Conservation (phyloP, 805 yeast species). For the Dipodascopsis tothii region DNA sequence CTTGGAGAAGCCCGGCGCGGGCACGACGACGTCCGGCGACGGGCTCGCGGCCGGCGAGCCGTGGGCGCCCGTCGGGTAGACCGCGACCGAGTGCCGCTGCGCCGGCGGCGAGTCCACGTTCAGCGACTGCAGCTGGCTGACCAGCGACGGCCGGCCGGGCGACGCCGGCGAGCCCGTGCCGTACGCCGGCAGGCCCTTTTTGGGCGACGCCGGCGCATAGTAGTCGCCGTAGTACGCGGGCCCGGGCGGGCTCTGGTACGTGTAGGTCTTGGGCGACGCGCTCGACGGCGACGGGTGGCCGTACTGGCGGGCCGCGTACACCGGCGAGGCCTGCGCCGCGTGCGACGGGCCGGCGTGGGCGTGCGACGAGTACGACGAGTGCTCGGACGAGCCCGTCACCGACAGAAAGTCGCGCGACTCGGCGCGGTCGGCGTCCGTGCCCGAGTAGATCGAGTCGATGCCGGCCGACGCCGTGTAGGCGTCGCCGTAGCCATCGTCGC, state of each 20-base stretch:
- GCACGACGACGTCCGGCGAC: neutral
- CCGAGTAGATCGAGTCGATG: neutral
- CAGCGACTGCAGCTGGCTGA: conserved; percentile 17
- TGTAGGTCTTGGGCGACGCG: no score
- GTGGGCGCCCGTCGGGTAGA: neutral
- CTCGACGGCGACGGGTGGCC: no score
- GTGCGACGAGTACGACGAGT: no score
- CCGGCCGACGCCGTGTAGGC: neutral
- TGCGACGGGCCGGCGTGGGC: no score
- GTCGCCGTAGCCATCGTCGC: neutral
- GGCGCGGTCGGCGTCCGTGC: neutral
- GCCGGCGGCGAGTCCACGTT: conserved; percentile 11
- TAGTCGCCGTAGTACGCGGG: no score
- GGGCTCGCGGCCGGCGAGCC: conserved; percentile 1
- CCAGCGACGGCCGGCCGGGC: conserved; percentile 1
- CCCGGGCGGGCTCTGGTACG: no score
- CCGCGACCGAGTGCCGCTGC: conserved; percentile 14
- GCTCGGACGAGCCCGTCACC: neutral
- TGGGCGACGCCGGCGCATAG: no score
- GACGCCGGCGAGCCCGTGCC: no score
- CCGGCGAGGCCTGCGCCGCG: no score
- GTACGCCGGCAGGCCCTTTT: no score
- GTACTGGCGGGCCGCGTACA: no score
- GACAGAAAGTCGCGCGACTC: neutral
- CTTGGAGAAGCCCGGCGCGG: conserved; percentile 14